Percentiles rank a stretch among this genome's conserved stretches.
Conservation (phyloP, 2,329 filamentous ascomycete genomes). For the Aspergillus fructus region DNA sequence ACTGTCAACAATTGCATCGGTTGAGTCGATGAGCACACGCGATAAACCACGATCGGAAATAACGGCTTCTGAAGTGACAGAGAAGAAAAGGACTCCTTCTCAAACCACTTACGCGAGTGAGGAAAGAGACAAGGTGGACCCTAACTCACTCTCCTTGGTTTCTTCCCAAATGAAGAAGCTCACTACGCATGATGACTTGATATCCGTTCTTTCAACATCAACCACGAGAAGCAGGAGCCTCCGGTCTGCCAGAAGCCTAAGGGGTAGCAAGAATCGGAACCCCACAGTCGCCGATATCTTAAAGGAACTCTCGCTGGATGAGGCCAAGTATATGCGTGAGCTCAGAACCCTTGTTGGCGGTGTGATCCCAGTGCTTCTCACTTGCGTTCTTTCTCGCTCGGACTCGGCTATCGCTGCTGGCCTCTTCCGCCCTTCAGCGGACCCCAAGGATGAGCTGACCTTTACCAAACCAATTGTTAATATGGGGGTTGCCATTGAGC, state of each 20-base stretch:
- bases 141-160: constrained; percentile 48
- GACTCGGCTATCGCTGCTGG: constrained; percentile 64
- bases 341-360: constrained; percentile 91
- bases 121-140: constrained; percentile 48
- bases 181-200: constrained; percentile 89
- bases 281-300: constrained; percentile 75
- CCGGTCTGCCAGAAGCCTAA: constrained; percentile 74
- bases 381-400: constrained; percentile 74
- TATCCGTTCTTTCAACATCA: constrained; percentile 79
- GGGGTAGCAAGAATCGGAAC: constrained; percentile 67
- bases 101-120: constrained; percentile 32
- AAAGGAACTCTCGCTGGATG: constrained; percentile 76
- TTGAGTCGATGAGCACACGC: constrained; percentile 50
- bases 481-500: constrained; percentile 89
- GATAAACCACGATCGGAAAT: constrained; percentile 20
- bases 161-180: constrained; percentile 61
- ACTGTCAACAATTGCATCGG: constrained; percentile 60
- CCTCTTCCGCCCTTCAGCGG: constrained; percentile 62
- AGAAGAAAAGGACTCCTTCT: constrained; percentile 22
- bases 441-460: constrained; percentile 57
- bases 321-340: constrained; percentile 84
- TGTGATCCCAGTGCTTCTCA: constrained; percentile 87
- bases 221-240: constrained; percentile 65
- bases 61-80: constrained; percentile 19
- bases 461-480: constrained; percentile 85